Conservation (phyloP, 2,329 filamentous ascomycete genomes). For the Emmonsia crescens region DNA sequence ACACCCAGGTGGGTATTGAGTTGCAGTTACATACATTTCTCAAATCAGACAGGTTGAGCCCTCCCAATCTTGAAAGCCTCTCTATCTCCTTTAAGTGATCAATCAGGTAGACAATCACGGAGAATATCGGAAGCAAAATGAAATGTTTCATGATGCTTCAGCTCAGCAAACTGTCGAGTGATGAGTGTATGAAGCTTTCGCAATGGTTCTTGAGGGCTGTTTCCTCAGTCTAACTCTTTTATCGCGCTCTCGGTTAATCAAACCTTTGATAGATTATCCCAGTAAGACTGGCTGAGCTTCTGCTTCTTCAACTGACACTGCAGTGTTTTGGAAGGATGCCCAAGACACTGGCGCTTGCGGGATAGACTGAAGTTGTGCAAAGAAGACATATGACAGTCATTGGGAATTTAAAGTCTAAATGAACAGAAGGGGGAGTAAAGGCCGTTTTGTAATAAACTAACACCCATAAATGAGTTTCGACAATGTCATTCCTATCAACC, state of each 20-base stretch:
- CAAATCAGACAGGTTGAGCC: conserved; percentile 26
- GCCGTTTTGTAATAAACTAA: not conserved
- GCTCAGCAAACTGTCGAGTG: conserved; percentile 6
- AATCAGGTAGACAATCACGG: conserved; percentile 1
- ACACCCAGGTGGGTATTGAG: not conserved
- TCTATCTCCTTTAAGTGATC: conserved; percentile 10
- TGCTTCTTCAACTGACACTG: not conserved
- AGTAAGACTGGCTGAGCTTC: conserved; percentile 3
- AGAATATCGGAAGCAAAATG: conserved; percentile 3
- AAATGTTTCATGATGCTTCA: not conserved
- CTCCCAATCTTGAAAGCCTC: conserved; percentile 24
- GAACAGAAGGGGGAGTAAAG: too few species aligned
- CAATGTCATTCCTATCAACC: too few species aligned
- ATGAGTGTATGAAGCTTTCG: conserved; percentile 2
- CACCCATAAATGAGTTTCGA: not conserved
- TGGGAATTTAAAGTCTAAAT: not conserved
- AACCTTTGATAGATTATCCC: conserved; percentile 16
- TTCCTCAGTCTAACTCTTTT: conserved; percentile 15
- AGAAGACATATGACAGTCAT: not conserved
- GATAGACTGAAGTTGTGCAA: not conserved
- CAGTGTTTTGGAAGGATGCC: not conserved
- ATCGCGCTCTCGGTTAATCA: conserved; percentile 12
- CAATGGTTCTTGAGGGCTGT: not conserved
- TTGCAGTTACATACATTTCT: conserved; percentile 20
- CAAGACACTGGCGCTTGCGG: not conserved